Evolutionary conservation across 2,329 filamentous ascomycete genomes (phyloP).

Genomic region (Pezicula radicicola): DNA sequence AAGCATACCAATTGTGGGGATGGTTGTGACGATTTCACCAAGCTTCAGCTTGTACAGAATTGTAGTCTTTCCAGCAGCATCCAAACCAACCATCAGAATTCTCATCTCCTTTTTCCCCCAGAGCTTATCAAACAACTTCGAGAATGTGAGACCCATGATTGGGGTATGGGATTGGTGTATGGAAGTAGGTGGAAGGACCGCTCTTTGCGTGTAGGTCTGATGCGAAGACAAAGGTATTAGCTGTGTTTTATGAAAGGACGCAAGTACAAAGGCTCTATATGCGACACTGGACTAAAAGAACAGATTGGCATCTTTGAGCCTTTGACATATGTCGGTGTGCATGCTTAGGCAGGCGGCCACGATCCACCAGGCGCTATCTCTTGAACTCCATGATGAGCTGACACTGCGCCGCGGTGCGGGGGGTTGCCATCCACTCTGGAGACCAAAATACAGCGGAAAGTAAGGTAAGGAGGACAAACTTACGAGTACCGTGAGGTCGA

Average conservation of each 20-base stretch:
- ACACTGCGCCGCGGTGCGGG: slow-evolving; percentile 12
- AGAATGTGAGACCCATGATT: slow-evolving; percentile 97
- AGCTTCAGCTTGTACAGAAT: slow-evolving; percentile 99
- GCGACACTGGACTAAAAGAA: slow-evolving; percentile 12
- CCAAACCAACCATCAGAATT: slow-evolving; percentile 99
- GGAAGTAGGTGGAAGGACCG: slow-evolving; percentile 32
- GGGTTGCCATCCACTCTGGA: slow-evolving; percentile 8
- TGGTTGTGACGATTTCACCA: slow-evolving; percentile 98
- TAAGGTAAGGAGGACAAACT: slow-evolving; percentile 12
- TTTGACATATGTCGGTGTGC: slow-evolving; percentile 8
- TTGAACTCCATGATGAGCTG: not conserved
- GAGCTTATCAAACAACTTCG: slow-evolving; percentile 92
- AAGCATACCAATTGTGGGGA: slow-evolving; percentile 87
- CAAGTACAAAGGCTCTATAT: not conserved
- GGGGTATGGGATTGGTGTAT: slow-evolving; percentile 40
- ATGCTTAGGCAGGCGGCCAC: slow-evolving; percentile 5
- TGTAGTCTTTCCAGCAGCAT: slow-evolving; percentile 99
- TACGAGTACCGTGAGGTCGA: slow-evolving; percentile 22
- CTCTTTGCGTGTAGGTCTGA: slow-evolving; percentile 19
- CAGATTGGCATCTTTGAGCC: slow-evolving; percentile 15
- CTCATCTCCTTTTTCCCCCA: slow-evolving; percentile 99
- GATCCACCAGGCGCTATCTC: slow-evolving; percentile 2
- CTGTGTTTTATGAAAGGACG: slow-evolving; percentile 6
- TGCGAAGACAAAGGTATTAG: slow-evolving; percentile 13
- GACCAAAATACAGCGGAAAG: not conserved